Evolutionary conservation across 1,284 basidiomycete genomes (phyloP), one percentile per base, ranked within the genome.

Genomic region (Takashimella koratensis): DNA sequence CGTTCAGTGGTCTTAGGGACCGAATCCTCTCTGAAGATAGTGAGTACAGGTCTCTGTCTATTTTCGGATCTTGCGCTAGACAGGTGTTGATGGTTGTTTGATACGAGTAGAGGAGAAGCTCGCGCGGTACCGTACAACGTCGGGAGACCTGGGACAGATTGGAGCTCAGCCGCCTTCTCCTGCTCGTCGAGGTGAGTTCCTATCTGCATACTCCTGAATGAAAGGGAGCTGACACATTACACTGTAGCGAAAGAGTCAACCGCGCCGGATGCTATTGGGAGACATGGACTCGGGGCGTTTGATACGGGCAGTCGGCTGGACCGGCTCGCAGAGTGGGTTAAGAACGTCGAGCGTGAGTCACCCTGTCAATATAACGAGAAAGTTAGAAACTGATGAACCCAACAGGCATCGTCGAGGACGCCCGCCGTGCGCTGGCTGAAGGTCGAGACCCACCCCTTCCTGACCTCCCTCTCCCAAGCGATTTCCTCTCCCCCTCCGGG

Each of bases 291-390:
- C 24, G 62, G 63, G 19, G 59, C 60, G 36, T 44, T 60, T 8
- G 60, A 60, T n/a, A 59, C 69, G 11, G 67, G 71, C 16, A 61
- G 53, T 23, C 59, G 68, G 23, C 63, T 74, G 27, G 68, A 74
- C 53, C 66, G 70, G 46, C 68, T 75, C 40, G 63, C 73, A 1
- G 56, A 49, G 27, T 73, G 73, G 70, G 73, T 74, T 42, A 73
- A 74, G 56, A 57, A 58, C 43, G 67, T 75, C 43, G 74, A 76
- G 49, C 59, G 67, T 66, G 50, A 57, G 66, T 51, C 24, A 6
- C n/a, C 16, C 16, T 23, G 19, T 10, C 19, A 5, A 36, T 20
- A 45, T 58, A 36, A 47, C 30, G 30, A 36, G 8, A 16, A 36
- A 36, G 30, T 8, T 16, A 16, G 30, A 36, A 36, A 16, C 30